Evolutionary conservation across 2,329 filamentous ascomycete species (phyloP).

Genomic region (Epichloe aotearoae): DNA sequence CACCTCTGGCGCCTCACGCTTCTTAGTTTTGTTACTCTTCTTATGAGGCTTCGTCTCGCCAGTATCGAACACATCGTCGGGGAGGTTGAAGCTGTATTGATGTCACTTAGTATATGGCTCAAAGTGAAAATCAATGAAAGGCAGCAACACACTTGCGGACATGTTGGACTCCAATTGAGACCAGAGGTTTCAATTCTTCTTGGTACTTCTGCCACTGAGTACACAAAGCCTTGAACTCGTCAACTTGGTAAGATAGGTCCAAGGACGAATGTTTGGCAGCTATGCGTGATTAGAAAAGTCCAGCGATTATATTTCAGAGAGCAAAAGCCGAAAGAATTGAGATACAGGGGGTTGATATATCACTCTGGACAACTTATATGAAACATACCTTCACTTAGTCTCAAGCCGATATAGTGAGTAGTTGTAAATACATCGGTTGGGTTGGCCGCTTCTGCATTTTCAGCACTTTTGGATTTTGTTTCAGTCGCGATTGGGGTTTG

Average conservation of each 20-base stretch:
- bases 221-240: constrained; percentile 77
- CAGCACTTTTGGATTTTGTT: constrained; percentile 27
- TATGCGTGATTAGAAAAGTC: constrained; percentile 14
- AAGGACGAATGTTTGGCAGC: constrained; percentile 48
- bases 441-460: constrained; percentile 21
- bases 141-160: constrained; percentile 60
- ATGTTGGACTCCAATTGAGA: constrained; percentile 65
- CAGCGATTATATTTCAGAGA: background rate
- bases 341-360: background rate
- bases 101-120: background rate
- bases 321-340: background rate
- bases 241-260: constrained; percentile 69
- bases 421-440: constrained; percentile 59
- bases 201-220: constrained; percentile 64
- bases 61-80: constrained; percentile 74
- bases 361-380: background rate
- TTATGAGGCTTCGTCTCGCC: constrained; percentile 62
- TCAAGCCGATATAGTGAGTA: constrained; percentile 87
- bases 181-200: constrained; percentile 45
- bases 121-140: background rate
- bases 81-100: constrained; percentile 61
- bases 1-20: constrained; percentile 37
- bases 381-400: constrained; percentile 57
- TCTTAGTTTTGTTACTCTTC: constrained; percentile 35
- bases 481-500: background rate